Evolutionary conservation across 2,329 filamentous ascomycete species (phyloP).

Genomic region (Triangularia setosa): DNA sequence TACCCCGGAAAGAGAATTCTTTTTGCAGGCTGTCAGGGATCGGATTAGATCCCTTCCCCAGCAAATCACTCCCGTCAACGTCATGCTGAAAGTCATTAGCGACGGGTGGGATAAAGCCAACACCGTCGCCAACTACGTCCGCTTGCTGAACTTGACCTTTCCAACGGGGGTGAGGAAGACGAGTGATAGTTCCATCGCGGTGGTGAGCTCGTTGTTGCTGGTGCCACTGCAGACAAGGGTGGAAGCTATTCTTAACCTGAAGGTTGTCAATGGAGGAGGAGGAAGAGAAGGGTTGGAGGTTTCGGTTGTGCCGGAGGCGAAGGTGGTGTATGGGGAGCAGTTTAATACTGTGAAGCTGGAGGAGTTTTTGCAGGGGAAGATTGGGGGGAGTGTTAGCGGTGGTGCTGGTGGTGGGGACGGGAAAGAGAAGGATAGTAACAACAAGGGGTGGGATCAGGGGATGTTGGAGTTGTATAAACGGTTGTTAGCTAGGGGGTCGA

Average conservation of each 20-base stretch:
- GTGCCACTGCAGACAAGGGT: slow-evolving; percentile 65
- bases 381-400: slow-evolving; percentile 36
- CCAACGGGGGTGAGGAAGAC: slow-evolving; percentile 61
- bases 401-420: slow-evolving; percentile 24
- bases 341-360: slow-evolving; percentile 72
- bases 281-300: slow-evolving; percentile 41
- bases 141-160: slow-evolving; percentile 58
- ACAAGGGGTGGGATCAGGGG: slow-evolving; percentile 48
- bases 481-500: slow-evolving; percentile 53
- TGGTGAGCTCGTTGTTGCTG: slow-evolving; percentile 62
- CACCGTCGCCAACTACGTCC: slow-evolving; percentile 56
- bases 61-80: slow-evolving; percentile 50
- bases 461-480: slow-evolving; percentile 53
- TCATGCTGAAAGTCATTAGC: slow-evolving; percentile 57
- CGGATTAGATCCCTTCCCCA: slow-evolving; percentile 61
- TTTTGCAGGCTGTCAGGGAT: slow-evolving; percentile 67
- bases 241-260: slow-evolving; percentile 56
- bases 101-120: slow-evolving; percentile 63
- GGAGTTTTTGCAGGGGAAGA: slow-evolving; percentile 61
- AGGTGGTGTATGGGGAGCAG: slow-evolving; percentile 71
- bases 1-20: slow-evolving; percentile 68
- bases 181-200: slow-evolving; percentile 60
- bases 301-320: slow-evolving; percentile 49
- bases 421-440: slow-evolving; percentile 33
- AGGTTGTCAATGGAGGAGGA: slow-evolving; percentile 36